Conservation (phyloP, 2,329 filamentous ascomycete species). For the Cadophora luteo-olivacea region DNA sequence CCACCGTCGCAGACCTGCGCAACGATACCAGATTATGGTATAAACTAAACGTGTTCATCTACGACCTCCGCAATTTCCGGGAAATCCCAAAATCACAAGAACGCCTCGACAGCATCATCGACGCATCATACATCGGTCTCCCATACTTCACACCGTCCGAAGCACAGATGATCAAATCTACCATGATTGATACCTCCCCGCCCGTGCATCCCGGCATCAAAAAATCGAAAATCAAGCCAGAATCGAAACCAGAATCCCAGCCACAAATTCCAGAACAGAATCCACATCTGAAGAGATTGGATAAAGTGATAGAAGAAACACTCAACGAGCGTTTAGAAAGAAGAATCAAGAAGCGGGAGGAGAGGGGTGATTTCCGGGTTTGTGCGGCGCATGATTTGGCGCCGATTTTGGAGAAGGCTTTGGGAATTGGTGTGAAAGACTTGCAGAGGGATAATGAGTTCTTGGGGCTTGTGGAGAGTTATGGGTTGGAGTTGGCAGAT, state of each 20-base stretch:
- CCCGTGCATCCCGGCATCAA: neutral
- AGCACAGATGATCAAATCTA: neutral
- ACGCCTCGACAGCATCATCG: neutral
- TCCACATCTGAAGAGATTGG: neutral
- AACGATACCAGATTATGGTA: neutral
- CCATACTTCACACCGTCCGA: neutral
- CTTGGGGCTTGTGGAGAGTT: neutral
- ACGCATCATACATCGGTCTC: neutral
- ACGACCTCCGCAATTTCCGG: neutral
- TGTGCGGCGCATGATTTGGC: slow-evolving; percentile 46
- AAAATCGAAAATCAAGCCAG: neutral
- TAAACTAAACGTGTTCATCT: neutral
- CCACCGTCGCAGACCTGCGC: neutral
- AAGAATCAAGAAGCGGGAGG: slow-evolving; percentile 42
- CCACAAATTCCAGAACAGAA: neutral
- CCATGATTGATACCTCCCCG: neutral
- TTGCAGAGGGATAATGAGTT: slow-evolving; percentile 21
- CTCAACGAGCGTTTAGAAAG: slow-evolving; percentile 40
- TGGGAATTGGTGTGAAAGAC: slow-evolving; percentile 41
- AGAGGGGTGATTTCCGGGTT: slow-evolving; percentile 43
- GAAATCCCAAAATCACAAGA: neutral
- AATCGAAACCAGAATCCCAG: neutral
- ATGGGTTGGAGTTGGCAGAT: neutral
- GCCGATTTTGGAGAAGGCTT: slow-evolving; percentile 29
- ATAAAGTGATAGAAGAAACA: neutral